Base-by-base conservation (phyloP, 441 rosid genomes). In the Arabidopsis hybrid region DNA sequence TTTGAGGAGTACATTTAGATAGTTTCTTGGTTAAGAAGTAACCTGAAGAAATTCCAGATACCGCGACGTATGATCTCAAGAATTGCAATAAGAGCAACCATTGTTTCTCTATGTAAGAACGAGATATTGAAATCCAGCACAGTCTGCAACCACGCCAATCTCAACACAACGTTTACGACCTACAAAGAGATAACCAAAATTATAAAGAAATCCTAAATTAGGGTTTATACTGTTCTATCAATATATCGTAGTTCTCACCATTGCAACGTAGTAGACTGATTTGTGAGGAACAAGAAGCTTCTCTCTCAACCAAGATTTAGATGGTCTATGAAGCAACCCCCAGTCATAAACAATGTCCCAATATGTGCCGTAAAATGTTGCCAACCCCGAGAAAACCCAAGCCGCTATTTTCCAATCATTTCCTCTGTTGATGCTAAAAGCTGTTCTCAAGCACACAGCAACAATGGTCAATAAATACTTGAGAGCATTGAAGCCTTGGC, bases 21-120 rank as follows among this genome's bases (percentile, higher is more conserved):
- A 47, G 51, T 47, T 55, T 52, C 68, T 43, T 59, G 64, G 10
- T 29, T 11, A 17, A 26, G 51, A 77, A 26, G 49, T 67, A 78
- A 91, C 97, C 95, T 90, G 83, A 90, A 92, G 85, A 92, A 92
- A 78, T 84, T 90, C 95, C 96, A 92, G 5, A 92, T 82, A 40
- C 98, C 92, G 16, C 93, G 88, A 2, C 96, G 91, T 60, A 89
- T 83, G 66, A 92, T 86, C 85, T 89, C 96, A 0, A 90, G 86
- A 74, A 83, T 34, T 7, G 95, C 91, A 43, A 85, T 83, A 67
- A 86, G 67, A 42, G 92, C 58, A 40, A 72, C 26, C 79, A 81
- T 10, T 29, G 87, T 73, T 66, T 81, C 52, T 50, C 29, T 46
- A 42, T 89, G 92, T 46, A 87, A 64, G 49, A 72, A 12, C 0